Base-by-base conservation (phyloP, 306 rosid genomes). In the Hippophae gyantsensis region DNA sequence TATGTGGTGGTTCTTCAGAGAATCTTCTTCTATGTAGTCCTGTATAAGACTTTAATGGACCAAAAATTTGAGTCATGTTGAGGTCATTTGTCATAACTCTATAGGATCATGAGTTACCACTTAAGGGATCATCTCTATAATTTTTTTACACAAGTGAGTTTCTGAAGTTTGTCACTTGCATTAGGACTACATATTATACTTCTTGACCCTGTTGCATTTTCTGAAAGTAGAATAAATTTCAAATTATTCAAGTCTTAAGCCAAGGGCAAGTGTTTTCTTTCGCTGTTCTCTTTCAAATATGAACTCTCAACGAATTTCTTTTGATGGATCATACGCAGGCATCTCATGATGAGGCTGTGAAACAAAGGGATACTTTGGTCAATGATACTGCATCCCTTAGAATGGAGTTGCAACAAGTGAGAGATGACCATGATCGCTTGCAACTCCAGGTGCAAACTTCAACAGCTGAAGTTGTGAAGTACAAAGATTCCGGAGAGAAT, bases 281-380 rank as follows among this genome's bases (percentile, higher is more conserved):
- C 47, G 13, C 52, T 11, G 58, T 58, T 45, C 57, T 32, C 58
- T 32, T 75, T 56, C 41, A 18, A 43, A 6, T 41, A 54, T 32
- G 38, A 32, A 55, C 52, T 57, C 43, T 70, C 49, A 65, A 42
- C 12, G 9, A 47, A 40, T 72, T 63, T 48, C 18, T 43, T 67
- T 67, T 66, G 23, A 57, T 81, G 63, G 66, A 57, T 60, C 56
- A 13, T 54, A 43, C 49, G 27, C 61, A 92, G 99, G 59, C 87
- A 71, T 81, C 95, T 73, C 96, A 88, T 78, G 99, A 88, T 48
- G 99, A 92, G 55, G 96, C 99, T 38, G 68, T 80, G 47, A 92
- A 80, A 79, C 95, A 85, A 68, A 92, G 88, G 77, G 99, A 88
- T 53, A 79, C 82, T 38, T 72, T 92, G 80, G 76, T 78, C 57